Evolutionary conservation across 2,329 filamentous ascomycete species (phyloP), one percentile per base, ranked within the genome.

Genomic region (Fusarium kyushuense): DNA sequence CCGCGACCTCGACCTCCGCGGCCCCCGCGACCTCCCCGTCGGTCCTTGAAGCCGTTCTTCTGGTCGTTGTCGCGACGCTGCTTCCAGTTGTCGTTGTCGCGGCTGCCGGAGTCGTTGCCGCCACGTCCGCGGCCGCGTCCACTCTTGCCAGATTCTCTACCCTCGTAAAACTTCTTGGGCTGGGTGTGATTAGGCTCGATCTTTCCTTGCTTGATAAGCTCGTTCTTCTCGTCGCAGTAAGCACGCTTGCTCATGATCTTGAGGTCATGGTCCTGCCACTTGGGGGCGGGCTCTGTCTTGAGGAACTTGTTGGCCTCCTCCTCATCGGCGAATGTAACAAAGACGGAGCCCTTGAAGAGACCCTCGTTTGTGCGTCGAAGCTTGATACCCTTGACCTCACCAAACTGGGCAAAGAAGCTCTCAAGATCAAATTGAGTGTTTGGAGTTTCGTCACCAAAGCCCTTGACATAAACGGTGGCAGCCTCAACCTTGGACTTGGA

Each of bases 271-370:
- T 86, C 94, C 79, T 97, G 90, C 89, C 90, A 99, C 78, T 90
- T 88, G 62, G 96, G 96, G 79, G 91, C 90, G 21, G 92, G 90
- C 55, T 97, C 91, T 40, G 93, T 82, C 16, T 84, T 88, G 64
- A 97, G 82, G 81, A 99, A 99, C 61, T 89, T 89, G 78, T 94
- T 86, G 74, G 92, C 90, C 23, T 88, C 86, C 71, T 96, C 92
- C 75, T 94, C 90, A 49, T 88, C 87, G 65, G 88, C 86, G 79
- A 98, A 99, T 80, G 97, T 95, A 70, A 97, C 93, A 77, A 97
- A 98, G 60, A 97, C 93, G 71, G 93, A 97, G 72, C 95, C 94
- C 86, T 99, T 99, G 89, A 98, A 99, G 53, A 86, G 82, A 74
- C 89, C 89, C 63, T 90, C 83, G 42, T 86, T 84, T 48, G 84